A percentile compares a stretch with the other conserved stretches of the same genome.
Evolutionary conservation across 2,329 filamentous ascomycete genomes (phyloP).

Genomic region (Reticulascus tulasneorum): DNA sequence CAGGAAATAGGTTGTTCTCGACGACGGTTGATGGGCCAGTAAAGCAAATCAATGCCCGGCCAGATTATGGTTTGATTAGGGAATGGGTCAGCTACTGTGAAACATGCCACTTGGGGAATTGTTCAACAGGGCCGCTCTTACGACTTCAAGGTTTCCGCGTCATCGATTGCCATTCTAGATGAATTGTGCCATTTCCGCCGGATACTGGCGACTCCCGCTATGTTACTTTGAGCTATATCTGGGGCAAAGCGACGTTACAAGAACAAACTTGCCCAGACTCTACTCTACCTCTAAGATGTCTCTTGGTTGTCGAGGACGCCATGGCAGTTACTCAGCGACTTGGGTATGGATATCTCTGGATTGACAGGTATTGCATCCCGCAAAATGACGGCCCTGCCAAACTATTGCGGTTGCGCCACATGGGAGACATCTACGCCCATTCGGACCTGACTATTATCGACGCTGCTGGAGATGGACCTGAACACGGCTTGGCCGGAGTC

Average conservation of each 20-base stretch:
- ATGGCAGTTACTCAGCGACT: slow-evolving; percentile 15
- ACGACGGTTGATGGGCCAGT: no score
- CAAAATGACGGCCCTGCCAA: slow-evolving; percentile 19
- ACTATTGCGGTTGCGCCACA: slow-evolving; percentile 18
- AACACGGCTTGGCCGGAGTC: slow-evolving; percentile 4
- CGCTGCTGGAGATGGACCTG: slow-evolving; percentile 7
- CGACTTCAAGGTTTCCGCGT: no score
- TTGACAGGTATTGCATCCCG: slow-evolving; percentile 23
- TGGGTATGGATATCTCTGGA: slow-evolving; percentile 20
- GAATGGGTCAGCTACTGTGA: no score
- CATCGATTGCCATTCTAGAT: no score
- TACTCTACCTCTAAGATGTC: no score
- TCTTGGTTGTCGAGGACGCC: slow-evolving; percentile 13
- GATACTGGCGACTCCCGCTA: no score
- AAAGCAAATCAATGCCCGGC: no score
- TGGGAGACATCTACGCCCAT: slow-evolving; percentile 20
- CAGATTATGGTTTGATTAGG: no score
- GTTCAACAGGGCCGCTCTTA: no score
- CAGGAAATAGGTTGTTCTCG: no score
- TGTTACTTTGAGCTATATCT: slow-evolving; percentile 5
- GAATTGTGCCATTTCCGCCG: no score
- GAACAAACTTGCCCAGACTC: neutral
- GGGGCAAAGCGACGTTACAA: slow-evolving; percentile 4
- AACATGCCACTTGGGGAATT: no score
- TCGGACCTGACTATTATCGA: slow-evolving; percentile 20